Base-by-base conservation (phyloP, 768 basidiomycete species). In the Punctularia strigosozonata region DNA sequence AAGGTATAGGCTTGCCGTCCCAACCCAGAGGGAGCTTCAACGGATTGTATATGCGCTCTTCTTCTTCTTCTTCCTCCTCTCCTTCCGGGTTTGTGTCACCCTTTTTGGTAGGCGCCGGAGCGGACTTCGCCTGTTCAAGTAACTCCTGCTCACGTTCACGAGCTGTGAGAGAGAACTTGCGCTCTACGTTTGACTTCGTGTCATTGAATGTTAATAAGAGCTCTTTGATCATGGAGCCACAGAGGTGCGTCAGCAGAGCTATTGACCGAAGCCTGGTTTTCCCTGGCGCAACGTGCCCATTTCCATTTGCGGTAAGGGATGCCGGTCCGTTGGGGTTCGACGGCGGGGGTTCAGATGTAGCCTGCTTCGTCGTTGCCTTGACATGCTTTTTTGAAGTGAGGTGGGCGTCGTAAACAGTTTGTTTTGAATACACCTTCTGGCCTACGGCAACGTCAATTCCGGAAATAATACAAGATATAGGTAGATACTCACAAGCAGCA, bases 1-100 rank as follows among this genome's bases (percentile, higher is more conserved):
- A 97, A 24, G 95, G 95, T 51, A 99, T 99, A 15, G 95, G 95
- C 55, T 98, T 98, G 23, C 94, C 92, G 53, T 99, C 95, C 91
- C 91, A 97, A 4, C 90, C 90, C 17, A 97, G 69, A 12, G 95
- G 95, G 30, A 98, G 65, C 62, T 98, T 98, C 36, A 98, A 74
- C 33, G 95, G 95, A 49, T 99, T 99, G 61, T 98, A 99, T 24
- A 99, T 91, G 48, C 88, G 77, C 51, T 91, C 94, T 51, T 98
- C 91, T 48, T 89, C 91, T 46, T 92, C 91, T 34, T 92, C 90
- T 43, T 94, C 90, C 39, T 83, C 81, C 25, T 63, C 77, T 13
- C 62, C 63, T 2, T 52, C 65, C 5, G 63, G 73, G 38, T 65
- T 72, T 3, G 56, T 55, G 10, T 65, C 33, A 19, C 33, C 56